Base-by-base conservation (phyloP, 225 moss, liverwort and hornwort genomes). In the Rhytidiadelphus loreus region DNA sequence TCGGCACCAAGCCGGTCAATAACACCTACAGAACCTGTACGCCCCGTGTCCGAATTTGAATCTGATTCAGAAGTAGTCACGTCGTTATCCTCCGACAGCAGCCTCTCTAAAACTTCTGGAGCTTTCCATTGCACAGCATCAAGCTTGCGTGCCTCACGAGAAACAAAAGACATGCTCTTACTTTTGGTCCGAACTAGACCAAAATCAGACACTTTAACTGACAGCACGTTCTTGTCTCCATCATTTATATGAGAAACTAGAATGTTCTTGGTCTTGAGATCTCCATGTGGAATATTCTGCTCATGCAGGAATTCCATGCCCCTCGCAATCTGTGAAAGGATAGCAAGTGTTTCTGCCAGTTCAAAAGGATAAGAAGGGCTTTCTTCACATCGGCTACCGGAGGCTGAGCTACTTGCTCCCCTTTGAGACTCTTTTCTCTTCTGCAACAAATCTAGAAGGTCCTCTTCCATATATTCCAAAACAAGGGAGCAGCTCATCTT, bases 81-180 rank as follows among this genome's bases (percentile, higher is more conserved):
- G 23, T 65, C 87, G 12, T 70, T 62, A 74, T 89, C 60, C 82
- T 74, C 50, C 32, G 12, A 84, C 74, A 88, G n/a, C 7, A 89
- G 37, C 50, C 73, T 66, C 66, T 77, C 48, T 60, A 91, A 17
- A 59, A 35, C 15, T 70, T 90, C 92, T 61, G 90, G 90, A 56
- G 92, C 87, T 86, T 70, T 90, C 92, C 92, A 92, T 32, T 50
- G 86, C 58, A 91, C 88, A 86, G 25, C 70, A 80, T 91, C 91
- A 77, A 77, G 77, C 83, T 86, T 89, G 57, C 89, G 83, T 80
- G 89, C 87, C 72, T 83, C 73, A 29, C 79, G 86, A 83, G 89
- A 89, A 72, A 87, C 89, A 72, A 83, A 91, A 57, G 86, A 80
- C 89, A 89, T 84, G 64, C 86, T 86, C 83, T 58, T 89, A 13